These are phyloP conservation scores for Tolypocladium album DNA, from an alignment of 2,329 filamentous ascomycete genomes.

Conservation along the genomic window DNA sequence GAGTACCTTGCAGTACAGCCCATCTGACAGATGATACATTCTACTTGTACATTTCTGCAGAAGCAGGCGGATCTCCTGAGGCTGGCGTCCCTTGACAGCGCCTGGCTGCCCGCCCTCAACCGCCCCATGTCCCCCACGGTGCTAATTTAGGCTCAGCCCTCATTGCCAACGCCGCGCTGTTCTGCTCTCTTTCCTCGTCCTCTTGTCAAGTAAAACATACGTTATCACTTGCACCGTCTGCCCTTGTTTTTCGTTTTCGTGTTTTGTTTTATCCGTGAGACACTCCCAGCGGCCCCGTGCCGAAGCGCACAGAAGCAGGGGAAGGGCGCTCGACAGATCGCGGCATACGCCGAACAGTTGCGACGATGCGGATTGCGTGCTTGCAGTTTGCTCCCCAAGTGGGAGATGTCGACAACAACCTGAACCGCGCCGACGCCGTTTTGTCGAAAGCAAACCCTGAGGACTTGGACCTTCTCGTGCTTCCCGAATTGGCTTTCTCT, in stretches of 20 bases:
- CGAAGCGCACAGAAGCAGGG: not conserved
- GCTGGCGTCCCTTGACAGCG: too few relatives aligned
- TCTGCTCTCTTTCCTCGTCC: not conserved
- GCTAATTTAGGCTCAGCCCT: not conserved
- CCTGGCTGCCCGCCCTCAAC: not conserved
- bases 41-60: not conserved
- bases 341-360: not conserved
- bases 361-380: conserved; percentile 55
- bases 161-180: not conserved
- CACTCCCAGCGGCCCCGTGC: not conserved
- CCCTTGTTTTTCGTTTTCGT: not conserved
- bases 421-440: conserved; percentile 55
- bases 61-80: not conserved
- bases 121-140: not conserved
- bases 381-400: conserved; percentile 64
- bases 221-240: not conserved
- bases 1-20: not conserved
- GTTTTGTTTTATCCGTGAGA: not conserved
- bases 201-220: not conserved
- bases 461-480: conserved; percentile 57
- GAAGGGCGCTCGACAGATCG: not conserved
- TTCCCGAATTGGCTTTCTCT: conserved; percentile 68
- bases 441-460: conserved; percentile 39
- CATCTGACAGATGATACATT: not conserved
- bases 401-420: conserved; percentile 59